A percentile compares a stretch with the other conserved stretches of the same genome.
phyloP scores from a whole-genome alignment of 805 yeast species.

The Candida stauntonica region DNA sequence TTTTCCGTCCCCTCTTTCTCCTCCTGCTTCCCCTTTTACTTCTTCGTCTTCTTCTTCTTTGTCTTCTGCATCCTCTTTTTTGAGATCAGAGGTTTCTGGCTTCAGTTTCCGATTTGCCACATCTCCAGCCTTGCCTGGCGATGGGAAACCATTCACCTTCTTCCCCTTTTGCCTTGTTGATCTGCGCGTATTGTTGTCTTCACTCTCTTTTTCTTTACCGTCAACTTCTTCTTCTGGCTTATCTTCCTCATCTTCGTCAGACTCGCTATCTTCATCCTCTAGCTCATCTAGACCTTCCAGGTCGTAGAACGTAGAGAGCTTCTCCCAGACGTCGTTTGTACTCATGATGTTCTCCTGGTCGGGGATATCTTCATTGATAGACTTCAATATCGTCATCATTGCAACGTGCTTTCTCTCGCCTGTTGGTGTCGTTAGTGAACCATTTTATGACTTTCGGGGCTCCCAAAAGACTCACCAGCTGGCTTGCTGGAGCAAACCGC shows the following conservation, averaged over 20 bases:
- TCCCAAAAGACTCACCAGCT: constrained; percentile 42
- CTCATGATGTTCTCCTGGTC: constrained; percentile 34
- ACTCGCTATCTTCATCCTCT: constrained; percentile 34
- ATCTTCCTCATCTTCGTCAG: constrained; percentile 6
- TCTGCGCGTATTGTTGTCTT: background rate
- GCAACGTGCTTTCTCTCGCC: constrained; percentile 31
- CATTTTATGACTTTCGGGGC: too few relatives aligned
- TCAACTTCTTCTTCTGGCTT: background rate
- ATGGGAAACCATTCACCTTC: too few relatives aligned
- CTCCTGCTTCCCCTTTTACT: constrained; percentile 5
- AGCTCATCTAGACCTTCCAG: constrained; percentile 52
- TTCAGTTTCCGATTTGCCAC: too few relatives aligned
- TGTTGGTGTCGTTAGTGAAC: constrained; percentile 5
- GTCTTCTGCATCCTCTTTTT: constrained; percentile 11
- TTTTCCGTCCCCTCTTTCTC: constrained; percentile 2
- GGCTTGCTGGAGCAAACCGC: constrained; percentile 67
- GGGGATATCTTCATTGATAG: constrained; percentile 11
- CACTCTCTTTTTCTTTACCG: constrained; percentile 12
- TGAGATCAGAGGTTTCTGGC: too few relatives aligned
- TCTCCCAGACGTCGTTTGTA: constrained; percentile 52
- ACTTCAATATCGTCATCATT: constrained; percentile 29
- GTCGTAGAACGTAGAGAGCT: constrained; percentile 50
- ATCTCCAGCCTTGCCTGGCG: too few relatives aligned
- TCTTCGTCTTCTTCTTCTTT: constrained; percentile 11
- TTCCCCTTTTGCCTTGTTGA: too few relatives aligned